Conservation (phyloP, 2,329 filamentous ascomycete species). For the Colletotrichum shisoi region DNA sequence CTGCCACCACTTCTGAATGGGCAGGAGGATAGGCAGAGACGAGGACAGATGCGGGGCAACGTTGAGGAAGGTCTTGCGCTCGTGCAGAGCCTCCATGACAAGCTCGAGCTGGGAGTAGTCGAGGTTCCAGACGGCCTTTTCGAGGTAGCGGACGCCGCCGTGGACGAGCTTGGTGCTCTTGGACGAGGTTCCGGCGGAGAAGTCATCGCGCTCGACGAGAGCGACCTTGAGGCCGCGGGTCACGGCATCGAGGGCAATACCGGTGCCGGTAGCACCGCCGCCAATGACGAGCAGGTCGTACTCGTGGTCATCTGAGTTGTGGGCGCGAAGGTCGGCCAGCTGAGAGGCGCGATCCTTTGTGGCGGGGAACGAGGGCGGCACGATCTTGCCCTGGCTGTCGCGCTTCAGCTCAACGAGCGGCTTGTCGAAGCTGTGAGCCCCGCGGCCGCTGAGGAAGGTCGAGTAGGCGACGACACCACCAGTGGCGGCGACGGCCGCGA, state of each 20-base stretch:
- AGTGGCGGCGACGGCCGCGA: constrained; percentile 42
- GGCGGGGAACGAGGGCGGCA: constrained; percentile 50
- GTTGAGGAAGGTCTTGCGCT: constrained; percentile 83
- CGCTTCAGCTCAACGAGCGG: constrained; percentile 49
- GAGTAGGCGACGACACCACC: constrained; percentile 47
- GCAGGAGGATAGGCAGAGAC: constrained; percentile 85
- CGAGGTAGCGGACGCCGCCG: constrained; percentile 82
- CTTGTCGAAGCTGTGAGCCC: constrained; percentile 46
- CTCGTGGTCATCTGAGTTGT: constrained; percentile 56
- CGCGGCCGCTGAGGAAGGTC: constrained; percentile 43
- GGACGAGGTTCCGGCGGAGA: constrained; percentile 81
- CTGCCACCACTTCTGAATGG: constrained; percentile 84
- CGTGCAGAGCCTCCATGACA: constrained; percentile 81
- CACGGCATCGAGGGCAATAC: constrained; percentile 81
- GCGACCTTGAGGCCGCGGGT: constrained; percentile 82
- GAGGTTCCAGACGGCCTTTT: constrained; percentile 86
- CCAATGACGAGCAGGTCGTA: constrained; percentile 84
- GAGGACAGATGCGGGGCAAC: constrained; percentile 82
- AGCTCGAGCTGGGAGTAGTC: constrained; percentile 84
- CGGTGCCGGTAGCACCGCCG: constrained; percentile 79
- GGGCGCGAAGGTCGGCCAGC: constrained; percentile 52
- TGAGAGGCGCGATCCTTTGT: constrained; percentile 50
- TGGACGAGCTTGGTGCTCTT: constrained; percentile 90
- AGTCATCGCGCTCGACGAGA: constrained; percentile 83
- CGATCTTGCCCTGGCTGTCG: constrained; percentile 50